Conservation (phyloP, 257 asterid species). For the Solanum paucissectum region DNA sequence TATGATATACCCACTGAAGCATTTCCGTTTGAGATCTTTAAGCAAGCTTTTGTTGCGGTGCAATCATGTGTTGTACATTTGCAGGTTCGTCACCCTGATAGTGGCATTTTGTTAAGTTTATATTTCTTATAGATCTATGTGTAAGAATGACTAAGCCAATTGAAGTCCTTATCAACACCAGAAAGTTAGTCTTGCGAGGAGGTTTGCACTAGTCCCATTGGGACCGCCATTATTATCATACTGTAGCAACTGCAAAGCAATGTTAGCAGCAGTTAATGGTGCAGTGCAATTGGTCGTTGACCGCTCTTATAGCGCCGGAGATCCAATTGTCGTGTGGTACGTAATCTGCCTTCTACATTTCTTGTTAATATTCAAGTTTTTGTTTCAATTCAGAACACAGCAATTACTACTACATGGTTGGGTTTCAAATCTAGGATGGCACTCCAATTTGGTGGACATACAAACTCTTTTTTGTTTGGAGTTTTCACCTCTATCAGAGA, state of each 20-base stretch:
- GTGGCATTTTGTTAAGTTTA: neutral
- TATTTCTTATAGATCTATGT: neutral
- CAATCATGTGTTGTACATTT: slow-evolving; percentile 98
- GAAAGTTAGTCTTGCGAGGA: slow-evolving; percentile 95
- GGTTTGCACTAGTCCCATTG: slow-evolving; percentile 94
- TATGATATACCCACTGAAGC: slow-evolving; percentile 99
- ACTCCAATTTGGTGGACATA: neutral
- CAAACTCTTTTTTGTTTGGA: neutral
- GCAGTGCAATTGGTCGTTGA: slow-evolving; percentile 87
- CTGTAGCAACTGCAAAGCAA: slow-evolving; percentile 94
- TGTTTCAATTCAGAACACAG: neutral
- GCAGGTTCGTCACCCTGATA: slow-evolving; percentile 50
- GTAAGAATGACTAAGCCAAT: neutral
- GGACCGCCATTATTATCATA: slow-evolving; percentile 88
- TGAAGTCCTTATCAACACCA: slow-evolving; percentile 11
- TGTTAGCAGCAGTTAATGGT: slow-evolving; percentile 75
- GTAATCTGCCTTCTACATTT: slow-evolving; percentile 7
- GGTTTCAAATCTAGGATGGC: neutral
- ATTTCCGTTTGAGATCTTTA: slow-evolving; percentile 85
- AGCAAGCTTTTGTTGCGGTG: slow-evolving; percentile 99
- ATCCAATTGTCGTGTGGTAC: slow-evolving; percentile 87
- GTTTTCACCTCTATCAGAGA: neutral
- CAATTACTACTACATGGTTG: neutral
- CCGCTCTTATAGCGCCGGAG: slow-evolving; percentile 74
- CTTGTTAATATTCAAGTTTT: neutral